Evolutionary conservation across 192 early-diverging fungal genomes (phyloP).

Genomic region (Coemansia sp.): DNA sequence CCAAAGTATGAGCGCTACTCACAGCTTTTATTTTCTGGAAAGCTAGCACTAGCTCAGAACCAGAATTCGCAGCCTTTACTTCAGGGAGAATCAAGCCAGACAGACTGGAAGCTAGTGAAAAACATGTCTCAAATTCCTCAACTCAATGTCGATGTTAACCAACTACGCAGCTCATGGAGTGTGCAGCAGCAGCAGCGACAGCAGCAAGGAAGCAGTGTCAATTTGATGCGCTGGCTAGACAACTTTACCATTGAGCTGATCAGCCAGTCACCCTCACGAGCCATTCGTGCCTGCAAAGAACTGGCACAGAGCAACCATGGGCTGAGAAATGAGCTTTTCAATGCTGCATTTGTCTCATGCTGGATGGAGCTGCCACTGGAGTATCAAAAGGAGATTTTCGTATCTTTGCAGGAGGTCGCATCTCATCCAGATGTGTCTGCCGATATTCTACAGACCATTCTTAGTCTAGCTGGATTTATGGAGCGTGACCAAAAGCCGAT

Average conservation of each 20-base stretch:
- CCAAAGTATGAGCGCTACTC: constrained; percentile 70
- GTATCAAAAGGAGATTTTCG: constrained; percentile 82
- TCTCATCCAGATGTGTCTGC: constrained; percentile 77
- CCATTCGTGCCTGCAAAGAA: constrained; percentile 81
- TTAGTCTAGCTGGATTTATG: constrained; percentile 96
- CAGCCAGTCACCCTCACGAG: constrained; percentile 90
- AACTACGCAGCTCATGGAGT: constrained; percentile 77
- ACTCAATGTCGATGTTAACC: constrained; percentile 15
- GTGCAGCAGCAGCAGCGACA: constrained; percentile 17
- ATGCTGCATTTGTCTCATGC: constrained; percentile 93
- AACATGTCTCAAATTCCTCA: not conserved
- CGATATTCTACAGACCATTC: constrained; percentile 82
- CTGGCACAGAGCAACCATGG: constrained; percentile 79
- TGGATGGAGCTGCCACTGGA: constrained; percentile 85
- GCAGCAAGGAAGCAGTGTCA: constrained; percentile 55
- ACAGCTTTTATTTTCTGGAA: constrained; percentile 72
- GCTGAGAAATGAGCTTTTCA: constrained; percentile 88
- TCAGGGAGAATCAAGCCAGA: not conserved
- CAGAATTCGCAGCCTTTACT: constrained; percentile 10
- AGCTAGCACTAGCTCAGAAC: constrained; percentile 34
- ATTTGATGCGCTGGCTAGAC: constrained; percentile 93
- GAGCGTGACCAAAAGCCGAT: constrained; percentile 92
- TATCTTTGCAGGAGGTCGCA: constrained; percentile 76
- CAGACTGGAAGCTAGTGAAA: not conserved
- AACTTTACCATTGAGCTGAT: constrained; percentile 86